Percentiles rank a stretch among this genome's conserved stretches.
Conservation (phyloP, 164 flowering plant genomes). For the Tinospora cordifolia region DNA sequence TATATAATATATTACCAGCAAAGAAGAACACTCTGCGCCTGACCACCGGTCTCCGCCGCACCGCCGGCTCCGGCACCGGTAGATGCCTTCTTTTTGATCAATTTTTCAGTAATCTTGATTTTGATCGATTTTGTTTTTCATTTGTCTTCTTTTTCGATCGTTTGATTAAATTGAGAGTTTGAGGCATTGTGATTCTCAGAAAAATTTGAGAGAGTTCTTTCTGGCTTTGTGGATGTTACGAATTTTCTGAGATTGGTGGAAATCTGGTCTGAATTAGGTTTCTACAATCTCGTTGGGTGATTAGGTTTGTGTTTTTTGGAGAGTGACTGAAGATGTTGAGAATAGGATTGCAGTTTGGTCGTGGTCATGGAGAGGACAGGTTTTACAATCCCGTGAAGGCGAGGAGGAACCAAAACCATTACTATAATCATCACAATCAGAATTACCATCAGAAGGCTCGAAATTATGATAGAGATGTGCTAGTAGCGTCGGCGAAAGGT, state of each 20-base stretch:
- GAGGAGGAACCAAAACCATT: conserved; percentile 21
- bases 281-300: not conserved
- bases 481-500: conserved; percentile 13
- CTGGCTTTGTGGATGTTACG: not conserved
- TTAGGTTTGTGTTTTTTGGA: too few species aligned
- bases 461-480: conserved; percentile 16
- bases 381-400: conserved; percentile 36
- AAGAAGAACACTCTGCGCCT: too few species aligned
- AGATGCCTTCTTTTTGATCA: too few species aligned
- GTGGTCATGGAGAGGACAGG: conserved; percentile 40
- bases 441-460: conserved; percentile 12
- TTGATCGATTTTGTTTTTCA: not conserved
- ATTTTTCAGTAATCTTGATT: not conserved
- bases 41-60: too few species aligned
- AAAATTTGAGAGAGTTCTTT: not conserved
- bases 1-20: too few species aligned
- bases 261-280: not conserved
- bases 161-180: not conserved
- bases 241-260: not conserved
- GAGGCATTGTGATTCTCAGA: not conserved
- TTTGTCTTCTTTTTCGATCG: not conserved
- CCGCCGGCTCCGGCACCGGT: too few species aligned
- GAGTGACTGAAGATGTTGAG: conserved; percentile 37
- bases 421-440: conserved; percentile 2
- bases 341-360: conserved; percentile 40